Percentiles rank a stretch among this genome's conserved stretches.
phyloP scores from a whole-genome alignment of 768 basidiomycete species.

The Pulveroboletus sp. region DNA sequence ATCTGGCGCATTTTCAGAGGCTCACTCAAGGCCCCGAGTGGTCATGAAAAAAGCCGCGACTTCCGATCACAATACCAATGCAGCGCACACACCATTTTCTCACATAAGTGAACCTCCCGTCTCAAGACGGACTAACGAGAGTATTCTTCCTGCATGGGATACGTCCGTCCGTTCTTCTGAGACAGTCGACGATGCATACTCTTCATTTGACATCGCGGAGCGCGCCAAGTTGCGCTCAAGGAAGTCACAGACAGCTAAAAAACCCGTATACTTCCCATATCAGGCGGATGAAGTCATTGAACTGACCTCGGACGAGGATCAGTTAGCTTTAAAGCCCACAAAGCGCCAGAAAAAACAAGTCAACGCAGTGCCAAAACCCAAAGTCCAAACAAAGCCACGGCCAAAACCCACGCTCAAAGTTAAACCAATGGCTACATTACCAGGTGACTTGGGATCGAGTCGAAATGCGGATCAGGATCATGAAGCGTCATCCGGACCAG shows the following conservation, averaged over 20 bases:
- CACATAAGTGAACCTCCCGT: slow-evolving; percentile 19
- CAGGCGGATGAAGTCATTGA: slow-evolving; percentile 39
- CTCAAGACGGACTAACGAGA: slow-evolving; percentile 15
- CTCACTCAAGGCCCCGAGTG: slow-evolving; percentile 24
- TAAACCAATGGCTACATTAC: slow-evolving; percentile 10
- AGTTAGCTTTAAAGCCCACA: slow-evolving; percentile 29
- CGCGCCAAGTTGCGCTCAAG: slow-evolving; percentile 53
- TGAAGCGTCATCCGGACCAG: slow-evolving; percentile 32
- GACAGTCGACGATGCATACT: slow-evolving; percentile 15
- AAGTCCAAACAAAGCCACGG: slow-evolving; percentile 19
- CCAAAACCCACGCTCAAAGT: slow-evolving; percentile 25
- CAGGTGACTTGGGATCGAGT: slow-evolving; percentile 16
- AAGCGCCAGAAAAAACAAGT: slow-evolving; percentile 31
- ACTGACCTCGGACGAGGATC: slow-evolving; percentile 41
- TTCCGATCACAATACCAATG: neutral
- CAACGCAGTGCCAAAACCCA: slow-evolving; percentile 27
- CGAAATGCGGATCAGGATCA: slow-evolving; percentile 13
- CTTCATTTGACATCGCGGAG: slow-evolving; percentile 45
- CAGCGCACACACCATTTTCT: slow-evolving; percentile 13
- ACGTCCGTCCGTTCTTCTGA: slow-evolving; percentile 11
- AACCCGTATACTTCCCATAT: neutral
- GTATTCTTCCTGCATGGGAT: slow-evolving; percentile 15
- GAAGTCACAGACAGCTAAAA: slow-evolving; percentile 21
- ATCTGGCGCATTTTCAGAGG: neutral
- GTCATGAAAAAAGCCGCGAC: slow-evolving; percentile 17